Evolutionary conservation across 208 protist species (phyloP).

Genomic region (Trypanosoma platydactyli): DNA sequence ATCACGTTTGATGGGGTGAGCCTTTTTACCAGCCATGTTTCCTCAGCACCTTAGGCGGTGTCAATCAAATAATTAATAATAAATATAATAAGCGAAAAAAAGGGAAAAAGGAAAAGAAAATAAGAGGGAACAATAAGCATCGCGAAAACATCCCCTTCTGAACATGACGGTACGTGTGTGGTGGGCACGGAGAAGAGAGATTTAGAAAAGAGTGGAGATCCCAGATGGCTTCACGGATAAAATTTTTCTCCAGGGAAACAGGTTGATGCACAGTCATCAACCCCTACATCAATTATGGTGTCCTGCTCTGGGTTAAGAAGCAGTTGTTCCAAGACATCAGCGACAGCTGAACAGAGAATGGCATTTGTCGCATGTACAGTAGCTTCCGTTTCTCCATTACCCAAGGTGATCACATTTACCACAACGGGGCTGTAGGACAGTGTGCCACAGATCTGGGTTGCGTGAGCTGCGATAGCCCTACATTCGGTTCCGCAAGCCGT

Average conservation of each 20-base stretch:
- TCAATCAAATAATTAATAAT: too few species aligned
- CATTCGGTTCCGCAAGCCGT: conserved; percentile 21
- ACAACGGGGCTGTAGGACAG: conserved; percentile 56
- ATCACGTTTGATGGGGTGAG: conserved; percentile 83
- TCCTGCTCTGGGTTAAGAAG: not conserved
- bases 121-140: not conserved
- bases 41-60: too few species aligned
- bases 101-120: too few species aligned
- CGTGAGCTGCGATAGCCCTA: conserved; percentile 63
- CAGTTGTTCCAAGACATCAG: conserved; percentile 28
- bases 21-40: conserved; percentile 83
- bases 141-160: not conserved
- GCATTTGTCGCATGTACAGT: conserved; percentile 11
- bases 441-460: conserved; percentile 58
- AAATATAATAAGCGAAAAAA: conserved; percentile 11
- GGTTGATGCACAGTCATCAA: not conserved
- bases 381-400: not conserved
- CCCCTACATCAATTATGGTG: not conserved
- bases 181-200: too few species aligned
- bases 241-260: not conserved
- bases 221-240: not conserved
- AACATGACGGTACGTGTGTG: too few species aligned
- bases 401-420: conserved; percentile 41
- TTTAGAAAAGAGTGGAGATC: too few species aligned
- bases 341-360: conserved; percentile 35